These are phyloP conservation scores for Neurospora pannonica DNA, from an alignment of 495 filamentous ascomycete genomes.

Conservation along the genomic window DNA sequence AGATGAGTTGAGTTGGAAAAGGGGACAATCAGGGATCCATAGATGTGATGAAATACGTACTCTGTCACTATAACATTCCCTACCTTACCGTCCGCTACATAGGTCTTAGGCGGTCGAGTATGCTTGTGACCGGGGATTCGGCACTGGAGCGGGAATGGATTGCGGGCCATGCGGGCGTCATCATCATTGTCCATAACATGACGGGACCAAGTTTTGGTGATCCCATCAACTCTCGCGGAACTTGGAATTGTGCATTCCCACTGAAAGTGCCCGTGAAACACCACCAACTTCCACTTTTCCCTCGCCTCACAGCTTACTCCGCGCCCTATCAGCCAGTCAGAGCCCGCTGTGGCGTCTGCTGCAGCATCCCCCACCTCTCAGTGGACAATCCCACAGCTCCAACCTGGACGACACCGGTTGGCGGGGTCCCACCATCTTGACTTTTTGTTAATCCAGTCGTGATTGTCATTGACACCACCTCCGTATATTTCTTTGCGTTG, in stretches of 20 bases:
- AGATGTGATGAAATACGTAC: background rate
- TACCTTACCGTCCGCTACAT: background rate
- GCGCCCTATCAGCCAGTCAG: constrained; percentile 11
- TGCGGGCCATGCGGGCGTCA: background rate
- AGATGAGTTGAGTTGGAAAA: background rate
- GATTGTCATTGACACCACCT: background rate
- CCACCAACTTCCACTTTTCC: background rate
- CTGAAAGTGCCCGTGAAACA: background rate
- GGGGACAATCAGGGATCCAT: background rate
- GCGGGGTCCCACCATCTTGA: background rate
- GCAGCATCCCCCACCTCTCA: constrained; percentile 1
- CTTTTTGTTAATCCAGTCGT: background rate
- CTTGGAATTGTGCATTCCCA: background rate
- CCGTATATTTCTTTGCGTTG: background rate
- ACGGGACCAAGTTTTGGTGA: background rate
- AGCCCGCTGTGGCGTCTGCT: constrained; percentile 9
- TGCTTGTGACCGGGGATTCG: background rate
- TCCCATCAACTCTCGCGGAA: background rate
- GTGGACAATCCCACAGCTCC: constrained; percentile 9
- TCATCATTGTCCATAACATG: background rate
- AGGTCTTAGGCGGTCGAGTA: background rate
- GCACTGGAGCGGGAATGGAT: background rate
- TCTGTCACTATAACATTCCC: background rate
- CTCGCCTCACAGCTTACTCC: background rate
- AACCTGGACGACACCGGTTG: background rate